Evolutionary conservation across 768 basidiomycete species (phyloP).

Genomic region (Phaeotremella skinneri): DNA sequence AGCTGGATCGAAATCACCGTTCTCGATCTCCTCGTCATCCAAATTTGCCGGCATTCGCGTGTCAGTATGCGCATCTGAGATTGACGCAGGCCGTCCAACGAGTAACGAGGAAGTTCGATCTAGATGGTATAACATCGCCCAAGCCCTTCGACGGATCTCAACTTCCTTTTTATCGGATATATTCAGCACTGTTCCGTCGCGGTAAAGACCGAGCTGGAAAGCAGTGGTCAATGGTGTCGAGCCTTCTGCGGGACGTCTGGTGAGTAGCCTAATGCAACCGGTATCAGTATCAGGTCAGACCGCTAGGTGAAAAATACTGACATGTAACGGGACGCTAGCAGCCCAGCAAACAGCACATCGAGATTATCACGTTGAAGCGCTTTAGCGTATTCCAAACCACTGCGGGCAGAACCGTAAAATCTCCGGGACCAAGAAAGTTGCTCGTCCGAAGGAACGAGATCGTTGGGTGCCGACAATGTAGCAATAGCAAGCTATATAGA

Average conservation of each 20-base stretch:
- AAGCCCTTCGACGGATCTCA: slow-evolving; percentile 51
- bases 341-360: slow-evolving; percentile 51
- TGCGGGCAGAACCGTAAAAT: slow-evolving; percentile 50
- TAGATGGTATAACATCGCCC: slow-evolving; percentile 52
- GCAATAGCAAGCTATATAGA: slow-evolving; percentile 49
- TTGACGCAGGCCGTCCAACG: slow-evolving; percentile 51
- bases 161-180: slow-evolving; percentile 50
- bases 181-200: slow-evolving; percentile 51
- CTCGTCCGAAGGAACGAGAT: slow-evolving; percentile 44
- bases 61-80: slow-evolving; percentile 52
- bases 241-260: slow-evolving; percentile 52
- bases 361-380: slow-evolving; percentile 52
- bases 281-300: neutral
- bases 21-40: slow-evolving; percentile 51
- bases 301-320: slow-evolving; percentile 24
- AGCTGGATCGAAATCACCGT: slow-evolving; percentile 47
- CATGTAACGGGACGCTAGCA: slow-evolving; percentile 52
- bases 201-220: slow-evolving; percentile 52
- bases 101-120: slow-evolving; percentile 52
- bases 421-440: slow-evolving; percentile 49
- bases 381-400: slow-evolving; percentile 50
- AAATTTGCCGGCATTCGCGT: slow-evolving; percentile 51
- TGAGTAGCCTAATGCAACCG: slow-evolving; percentile 43
- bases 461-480: slow-evolving; percentile 48
- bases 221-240: slow-evolving; percentile 53